Evolutionary conservation across 108 stramenopile species (phyloP), one percentile per base, ranked within the genome.

Genomic region (Cyclotella baltica): DNA sequence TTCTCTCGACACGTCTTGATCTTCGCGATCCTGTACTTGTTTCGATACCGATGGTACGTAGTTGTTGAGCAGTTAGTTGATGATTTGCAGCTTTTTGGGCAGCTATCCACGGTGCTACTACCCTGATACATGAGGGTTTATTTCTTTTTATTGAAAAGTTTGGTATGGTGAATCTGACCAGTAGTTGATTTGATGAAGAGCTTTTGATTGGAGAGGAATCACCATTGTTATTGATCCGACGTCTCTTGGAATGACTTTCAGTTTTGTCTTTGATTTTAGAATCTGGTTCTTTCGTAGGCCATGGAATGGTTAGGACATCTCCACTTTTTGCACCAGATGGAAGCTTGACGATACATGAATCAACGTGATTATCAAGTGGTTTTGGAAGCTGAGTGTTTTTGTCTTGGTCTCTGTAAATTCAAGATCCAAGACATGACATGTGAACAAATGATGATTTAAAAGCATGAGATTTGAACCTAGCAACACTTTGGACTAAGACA

Each of bases 51-150:
- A 83, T 67, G 40, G 63, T 57, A 25, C 55, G 62, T 29, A 83
- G 50, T 67, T 83, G 81, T 47, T 70, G 36, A 23, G 75, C 27
- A 16, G 37, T 58, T 23, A 83, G 47, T n/a, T 67, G 65, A 19
- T 68, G 66, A 0, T 37, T 35, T 20, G 70, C 70, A 2, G 73
- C 70, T 25, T 63, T 74, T 53, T 76, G 46, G 29, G 70, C 75
- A 4, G 81, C 34, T 27, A 76, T 57, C 81, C 81, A 83, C 18
- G 81, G 81, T 0, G 81, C 81, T 31, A 76, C 57, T 22, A 83
- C 71, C 52, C 50, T 56, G 36, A 83, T 70, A 51, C 28, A 40
- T 48, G 8, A 3, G 29, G 36, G 9, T n/a, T 40, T 48, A 25
- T 40, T 5, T 11, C 40, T 57, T 33, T 65, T 65, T 1, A 23